phyloP scores from a whole-genome alignment of 306 rosid genomes.

The Trifolium repens region DNA sequence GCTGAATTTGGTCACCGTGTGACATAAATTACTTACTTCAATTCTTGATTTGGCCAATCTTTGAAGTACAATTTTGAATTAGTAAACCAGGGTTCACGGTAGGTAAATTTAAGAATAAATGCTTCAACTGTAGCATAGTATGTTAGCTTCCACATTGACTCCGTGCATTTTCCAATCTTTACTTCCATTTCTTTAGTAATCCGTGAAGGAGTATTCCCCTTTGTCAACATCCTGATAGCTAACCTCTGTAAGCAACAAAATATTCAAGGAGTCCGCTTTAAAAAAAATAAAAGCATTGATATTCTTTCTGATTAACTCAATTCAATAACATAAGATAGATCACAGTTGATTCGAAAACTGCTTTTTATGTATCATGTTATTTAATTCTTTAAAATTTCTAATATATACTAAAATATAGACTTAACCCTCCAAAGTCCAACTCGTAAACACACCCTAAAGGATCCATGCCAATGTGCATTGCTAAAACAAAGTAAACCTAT shows the following conservation, averaged over 20 bases:
- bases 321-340: slow-evolving; percentile 18
- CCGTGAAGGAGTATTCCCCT: slow-evolving; percentile 61
- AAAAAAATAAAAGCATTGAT: not conserved
- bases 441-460: not conserved
- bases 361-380: not conserved
- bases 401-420: no score
- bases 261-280: slow-evolving; percentile 11
- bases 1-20: slow-evolving; percentile 23
- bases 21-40: slow-evolving; percentile 65
- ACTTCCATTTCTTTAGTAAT: slow-evolving; percentile 62
- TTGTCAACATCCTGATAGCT: slow-evolving; percentile 64
- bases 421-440: no score
- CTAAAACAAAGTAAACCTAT: not conserved
- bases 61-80: slow-evolving; percentile 65
- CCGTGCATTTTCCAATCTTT: slow-evolving; percentile 85
- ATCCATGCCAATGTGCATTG: slow-evolving; percentile 21
- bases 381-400: no score
- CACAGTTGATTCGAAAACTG: slow-evolving; percentile 22
- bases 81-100: slow-evolving; percentile 80
- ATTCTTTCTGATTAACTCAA: slow-evolving; percentile 22
- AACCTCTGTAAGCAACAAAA: slow-evolving; percentile 63
- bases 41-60: slow-evolving; percentile 94
- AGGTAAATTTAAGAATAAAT: slow-evolving; percentile 60
- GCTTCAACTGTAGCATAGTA: slow-evolving; percentile 84
- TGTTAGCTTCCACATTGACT: slow-evolving; percentile 93